Evolutionary conservation across 192 early-diverging fungal genomes (phyloP).

Genomic region (Chytriomyces sp.): DNA sequence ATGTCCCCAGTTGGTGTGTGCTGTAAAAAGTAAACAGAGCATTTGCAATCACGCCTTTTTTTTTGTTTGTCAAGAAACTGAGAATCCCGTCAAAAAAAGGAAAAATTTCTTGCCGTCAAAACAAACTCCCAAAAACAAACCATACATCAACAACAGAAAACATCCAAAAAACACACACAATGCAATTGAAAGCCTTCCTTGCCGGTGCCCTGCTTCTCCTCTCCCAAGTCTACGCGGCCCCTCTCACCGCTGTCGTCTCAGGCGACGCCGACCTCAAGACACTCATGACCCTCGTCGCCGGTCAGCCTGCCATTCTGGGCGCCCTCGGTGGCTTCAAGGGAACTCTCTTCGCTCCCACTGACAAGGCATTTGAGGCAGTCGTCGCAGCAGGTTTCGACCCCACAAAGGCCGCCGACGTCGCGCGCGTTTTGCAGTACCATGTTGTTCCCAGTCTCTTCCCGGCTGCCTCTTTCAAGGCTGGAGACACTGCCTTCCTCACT

Average conservation of each 20-base stretch:
- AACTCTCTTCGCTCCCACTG: slow-evolving; percentile 37
- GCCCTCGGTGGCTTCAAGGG: slow-evolving; percentile 17
- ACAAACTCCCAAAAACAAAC: too few species aligned
- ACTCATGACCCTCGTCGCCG: slow-evolving; percentile 15
- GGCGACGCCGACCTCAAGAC: slow-evolving; percentile 5
- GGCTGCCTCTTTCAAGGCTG: slow-evolving; percentile 3
- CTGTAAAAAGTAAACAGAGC: too few species aligned
- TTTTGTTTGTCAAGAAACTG: too few species aligned
- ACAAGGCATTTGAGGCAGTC: slow-evolving; percentile 19
- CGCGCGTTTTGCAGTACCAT: slow-evolving; percentile 28
- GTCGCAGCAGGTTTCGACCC: slow-evolving; percentile 21
- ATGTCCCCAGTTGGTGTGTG: too few species aligned
- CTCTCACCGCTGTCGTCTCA: slow-evolving; percentile 19
- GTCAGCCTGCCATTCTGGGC: slow-evolving; percentile 7
- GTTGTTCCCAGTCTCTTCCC: slow-evolving; percentile 9
- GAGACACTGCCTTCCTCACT: slow-evolving; percentile 17
- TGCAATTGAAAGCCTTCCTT: background rate
- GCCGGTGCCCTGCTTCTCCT: background rate
- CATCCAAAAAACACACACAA: too few species aligned
- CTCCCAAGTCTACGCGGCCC: background rate
- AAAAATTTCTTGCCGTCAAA: too few species aligned
- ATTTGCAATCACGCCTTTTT: too few species aligned
- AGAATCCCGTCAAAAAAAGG: too few species aligned
- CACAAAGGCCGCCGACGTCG: background rate
- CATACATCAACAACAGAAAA: too few species aligned